Evolutionary conservation across 495 filamentous ascomycete genomes (phyloP), one percentile per base, ranked within the genome.

Genomic region (Xylaria nigripes): DNA sequence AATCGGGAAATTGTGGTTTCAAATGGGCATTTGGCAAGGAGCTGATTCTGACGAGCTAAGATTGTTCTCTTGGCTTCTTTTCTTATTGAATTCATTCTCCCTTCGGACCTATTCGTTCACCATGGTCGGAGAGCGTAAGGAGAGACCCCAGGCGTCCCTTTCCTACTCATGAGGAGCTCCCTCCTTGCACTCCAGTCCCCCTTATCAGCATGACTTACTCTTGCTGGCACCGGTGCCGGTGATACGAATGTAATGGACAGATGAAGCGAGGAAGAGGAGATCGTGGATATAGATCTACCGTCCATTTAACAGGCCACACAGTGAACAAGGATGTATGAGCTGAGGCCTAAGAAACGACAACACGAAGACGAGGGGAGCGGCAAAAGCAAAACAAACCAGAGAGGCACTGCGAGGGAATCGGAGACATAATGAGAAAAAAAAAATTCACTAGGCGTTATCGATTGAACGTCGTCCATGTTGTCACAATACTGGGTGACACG

Each of bases 341-440:
- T 21, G 51, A 46, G 18, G 43, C 23, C 51, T 30, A n/a, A 34
- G 23, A 29, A 27, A 53, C 22, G 40, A 24, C 25, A 48, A 32
- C 19, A 18, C 8, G 46, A 36, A 32, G 38, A 38, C 4, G 34
- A 51, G 12, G 40, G 51, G 25, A 24, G 45, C 34, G 42, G 51
- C 51, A 54, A 54, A 54, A 54, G 51, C 23, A 54, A 54, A 48
- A 54, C 30, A 48, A 48, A 34, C 47, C 51, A 32, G n/a, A 27
- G 42, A 46, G 24, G 49, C 24, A 24, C 32, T 21, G 47, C 44
- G 13, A 18, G 21, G 40, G 21, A 22, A 48, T 32, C 34, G 40
- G 32, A 4, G 34, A 5, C 45, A 54, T 18, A 54, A 30, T 30
- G 51, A 15, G 16, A 29, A 45, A 54, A 54, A 19, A 46, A 48